A percentile compares a stretch with the other conserved stretches of the same genome.
Evolutionary conservation across 148 eudicot genomes (phyloP).

Genomic region (Camellia sinensis): DNA sequence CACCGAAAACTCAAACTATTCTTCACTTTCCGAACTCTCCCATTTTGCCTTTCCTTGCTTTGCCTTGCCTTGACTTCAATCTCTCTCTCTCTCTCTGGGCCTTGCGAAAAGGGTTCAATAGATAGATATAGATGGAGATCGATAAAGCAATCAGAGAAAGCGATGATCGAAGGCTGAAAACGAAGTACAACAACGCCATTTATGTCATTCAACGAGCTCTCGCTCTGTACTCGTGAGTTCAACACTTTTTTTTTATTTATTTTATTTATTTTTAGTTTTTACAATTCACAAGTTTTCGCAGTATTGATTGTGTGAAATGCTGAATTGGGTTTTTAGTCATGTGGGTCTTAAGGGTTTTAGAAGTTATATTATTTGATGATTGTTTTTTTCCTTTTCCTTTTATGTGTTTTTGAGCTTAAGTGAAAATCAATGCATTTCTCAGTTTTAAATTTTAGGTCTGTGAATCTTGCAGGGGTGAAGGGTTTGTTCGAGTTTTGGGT

Average conservation of each 20-base stretch:
- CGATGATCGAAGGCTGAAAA: conserved; percentile 77
- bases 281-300: background rate
- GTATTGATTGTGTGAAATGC: background rate
- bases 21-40: background rate
- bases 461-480: background rate
- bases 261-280: background rate
- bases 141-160: conserved; percentile 66
- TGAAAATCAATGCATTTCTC: background rate
- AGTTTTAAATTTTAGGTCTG: background rate
- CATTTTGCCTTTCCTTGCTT: background rate
- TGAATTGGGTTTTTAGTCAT: background rate
- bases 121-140: conserved; percentile 62
- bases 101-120: background rate
- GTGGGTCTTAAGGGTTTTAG: background rate
- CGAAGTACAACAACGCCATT: conserved; percentile 77
- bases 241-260: background rate
- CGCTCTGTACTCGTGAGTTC: conserved; percentile 74
- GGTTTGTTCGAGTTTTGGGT: background rate
- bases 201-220: conserved; percentile 88
- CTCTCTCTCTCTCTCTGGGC: background rate
- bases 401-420: background rate
- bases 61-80: background rate
- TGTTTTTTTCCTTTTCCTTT: background rate
- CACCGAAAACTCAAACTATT: background rate
- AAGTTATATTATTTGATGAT: background rate